Evolutionary conservation across 2,329 filamentous ascomycete species (phyloP).

Genomic region (Pseudophaeomoniella oleicola): DNA sequence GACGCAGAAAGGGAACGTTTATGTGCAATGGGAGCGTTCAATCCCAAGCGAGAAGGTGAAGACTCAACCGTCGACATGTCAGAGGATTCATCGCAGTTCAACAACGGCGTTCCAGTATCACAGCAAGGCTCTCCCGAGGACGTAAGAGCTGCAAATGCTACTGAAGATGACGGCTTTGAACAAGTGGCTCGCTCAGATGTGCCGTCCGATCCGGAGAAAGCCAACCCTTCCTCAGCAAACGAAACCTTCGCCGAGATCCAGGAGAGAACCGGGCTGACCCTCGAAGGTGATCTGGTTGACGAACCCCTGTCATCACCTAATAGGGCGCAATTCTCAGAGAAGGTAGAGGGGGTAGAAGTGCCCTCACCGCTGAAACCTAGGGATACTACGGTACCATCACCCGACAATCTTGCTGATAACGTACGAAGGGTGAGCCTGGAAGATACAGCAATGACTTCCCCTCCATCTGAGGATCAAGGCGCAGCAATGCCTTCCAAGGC

Average conservation of each 20-base stretch:
- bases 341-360: slow-evolving; percentile 10
- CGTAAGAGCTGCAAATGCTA: slow-evolving; percentile 61
- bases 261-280: slow-evolving; percentile 34
- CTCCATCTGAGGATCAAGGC: slow-evolving; percentile 13
- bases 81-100: slow-evolving; percentile 29
- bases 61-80: slow-evolving; percentile 42
- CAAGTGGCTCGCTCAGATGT: slow-evolving; percentile 61
- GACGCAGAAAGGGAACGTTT: slow-evolving; percentile 71
- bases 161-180: slow-evolving; percentile 87
- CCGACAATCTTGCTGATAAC: slow-evolving; percentile 38
- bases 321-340: slow-evolving; percentile 7
- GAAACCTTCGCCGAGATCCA: slow-evolving; percentile 10
- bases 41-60: slow-evolving; percentile 24
- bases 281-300: slow-evolving; percentile 61
- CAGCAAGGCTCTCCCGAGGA: slow-evolving; percentile 40
- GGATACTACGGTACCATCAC: slow-evolving; percentile 32
- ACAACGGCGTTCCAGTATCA: slow-evolving; percentile 22
- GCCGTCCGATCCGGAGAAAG: slow-evolving; percentile 36
- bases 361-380: slow-evolving; percentile 5
- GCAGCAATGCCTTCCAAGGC: slow-evolving; percentile 1
- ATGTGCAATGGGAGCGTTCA: slow-evolving; percentile 60
- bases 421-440: slow-evolving; percentile 34
- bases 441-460: slow-evolving; percentile 36
- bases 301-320: slow-evolving; percentile 58
- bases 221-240: slow-evolving; percentile 10